These are phyloP conservation scores for Agrocybe pediades DNA, from an alignment of 768 basidiomycete species.

Conservation along the genomic window DNA sequence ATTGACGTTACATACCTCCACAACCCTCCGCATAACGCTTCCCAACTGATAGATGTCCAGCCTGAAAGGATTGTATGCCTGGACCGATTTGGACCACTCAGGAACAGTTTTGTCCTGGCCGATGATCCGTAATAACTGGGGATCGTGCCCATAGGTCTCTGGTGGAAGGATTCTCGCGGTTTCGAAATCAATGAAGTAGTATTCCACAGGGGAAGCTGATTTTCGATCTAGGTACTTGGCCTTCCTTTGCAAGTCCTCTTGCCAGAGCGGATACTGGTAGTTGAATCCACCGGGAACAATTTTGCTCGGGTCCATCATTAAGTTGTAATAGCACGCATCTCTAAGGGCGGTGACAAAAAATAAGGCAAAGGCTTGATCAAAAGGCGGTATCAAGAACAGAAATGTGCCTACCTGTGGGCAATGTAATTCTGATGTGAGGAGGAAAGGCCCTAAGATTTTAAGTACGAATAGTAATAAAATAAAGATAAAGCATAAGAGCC, in stretches of 20 bases:
- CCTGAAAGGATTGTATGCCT: slow-evolving; percentile 27
- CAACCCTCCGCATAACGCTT: too few species aligned
- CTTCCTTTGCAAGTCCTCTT: too few species aligned
- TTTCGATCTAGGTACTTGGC: too few species aligned
- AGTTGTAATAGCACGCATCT: slow-evolving; percentile 19
- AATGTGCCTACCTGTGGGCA: slow-evolving; percentile 17
- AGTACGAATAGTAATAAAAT: too few species aligned
- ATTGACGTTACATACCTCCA: too few species aligned
- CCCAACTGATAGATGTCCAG: slow-evolving; percentile 29
- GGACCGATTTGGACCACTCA: slow-evolving; percentile 18
- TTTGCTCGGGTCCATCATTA: slow-evolving; percentile 17
- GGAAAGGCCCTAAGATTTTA: slow-evolving; percentile 15
- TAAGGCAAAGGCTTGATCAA: too few species aligned
- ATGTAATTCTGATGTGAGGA: slow-evolving; percentile 21
- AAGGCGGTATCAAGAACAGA: too few species aligned
- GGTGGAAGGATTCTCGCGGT: slow-evolving; percentile 8
- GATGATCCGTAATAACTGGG: slow-evolving; percentile 1
- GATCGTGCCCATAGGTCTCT: background rate
- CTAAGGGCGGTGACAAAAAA: slow-evolving; percentile 5
- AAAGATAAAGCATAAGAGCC: slow-evolving; percentile 3
- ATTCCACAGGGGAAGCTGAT: slow-evolving; percentile 17
- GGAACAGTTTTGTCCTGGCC: slow-evolving; percentile 26
- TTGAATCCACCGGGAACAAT: slow-evolving; percentile 16
- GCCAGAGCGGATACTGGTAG: slow-evolving; percentile 4
- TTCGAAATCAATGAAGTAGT: slow-evolving; percentile 30